Percentiles rank a stretch among this genome's conserved stretches.
Conservation (phyloP, 1,284 basidiomycete genomes). For the Ganoderma meredithae region DNA sequence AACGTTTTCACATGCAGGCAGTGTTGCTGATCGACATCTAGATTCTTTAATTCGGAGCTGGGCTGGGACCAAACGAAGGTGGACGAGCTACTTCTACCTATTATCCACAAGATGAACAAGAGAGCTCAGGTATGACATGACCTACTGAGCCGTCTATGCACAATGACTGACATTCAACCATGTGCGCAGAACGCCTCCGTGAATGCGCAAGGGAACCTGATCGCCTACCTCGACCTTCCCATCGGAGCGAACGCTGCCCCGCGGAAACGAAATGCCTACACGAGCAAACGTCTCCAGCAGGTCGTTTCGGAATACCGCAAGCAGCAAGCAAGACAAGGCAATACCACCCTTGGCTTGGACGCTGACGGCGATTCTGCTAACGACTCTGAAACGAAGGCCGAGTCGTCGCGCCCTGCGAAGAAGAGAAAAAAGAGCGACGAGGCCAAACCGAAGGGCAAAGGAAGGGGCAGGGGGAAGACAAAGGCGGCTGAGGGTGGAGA, state of each 20-base stretch:
- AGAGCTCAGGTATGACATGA: constrained; percentile 67
- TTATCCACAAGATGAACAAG: constrained; percentile 90
- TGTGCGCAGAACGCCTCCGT: constrained; percentile 58
- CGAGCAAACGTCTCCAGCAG: constrained; percentile 88
- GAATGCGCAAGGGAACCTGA: constrained; percentile 80
- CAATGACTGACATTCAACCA: background rate
- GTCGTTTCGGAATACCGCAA: constrained; percentile 88
- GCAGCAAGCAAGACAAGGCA: constrained; percentile 44
- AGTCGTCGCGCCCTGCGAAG: constrained; percentile 36
- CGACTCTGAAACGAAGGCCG: constrained; percentile 17
- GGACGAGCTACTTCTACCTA: constrained; percentile 91
- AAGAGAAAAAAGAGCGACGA: constrained; percentile 42
- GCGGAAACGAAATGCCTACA: constrained; percentile 79
- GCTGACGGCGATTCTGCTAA: constrained; percentile 15
- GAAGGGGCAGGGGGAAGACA: constrained; percentile 31
- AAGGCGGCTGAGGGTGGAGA: background rate
- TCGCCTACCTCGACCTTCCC: constrained; percentile 66
- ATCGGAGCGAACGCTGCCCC: constrained; percentile 77
- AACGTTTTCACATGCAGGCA: background rate
- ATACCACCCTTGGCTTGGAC: constrained; percentile 33
- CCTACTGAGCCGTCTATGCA: background rate
- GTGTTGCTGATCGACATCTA: constrained; percentile 39
- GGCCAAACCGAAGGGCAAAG: constrained; percentile 36
- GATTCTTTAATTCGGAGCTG: constrained; percentile 87
- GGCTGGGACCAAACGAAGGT: constrained; percentile 90